Evolutionary conservation across 2,329 filamentous ascomycete species (phyloP).

Genomic region (Alternaria longipes): DNA sequence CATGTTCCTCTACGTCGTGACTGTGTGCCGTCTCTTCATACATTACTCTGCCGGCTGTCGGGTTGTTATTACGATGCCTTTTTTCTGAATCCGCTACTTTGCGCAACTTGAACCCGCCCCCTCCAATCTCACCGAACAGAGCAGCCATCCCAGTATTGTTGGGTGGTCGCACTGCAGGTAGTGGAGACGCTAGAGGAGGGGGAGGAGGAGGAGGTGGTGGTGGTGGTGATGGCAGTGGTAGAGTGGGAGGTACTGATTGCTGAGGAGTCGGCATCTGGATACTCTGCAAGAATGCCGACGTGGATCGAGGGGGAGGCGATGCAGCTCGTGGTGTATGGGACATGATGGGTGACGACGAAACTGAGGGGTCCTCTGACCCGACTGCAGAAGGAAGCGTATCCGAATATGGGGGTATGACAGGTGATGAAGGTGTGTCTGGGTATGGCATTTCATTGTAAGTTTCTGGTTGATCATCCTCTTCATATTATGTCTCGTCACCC

Average conservation of each 20-base stretch:
- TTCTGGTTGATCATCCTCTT: neutral
- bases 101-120: neutral
- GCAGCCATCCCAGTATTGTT: neutral
- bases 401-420: neutral
- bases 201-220: neutral
- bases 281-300: neutral
- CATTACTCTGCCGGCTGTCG: neutral
- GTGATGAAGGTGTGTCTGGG: neutral
- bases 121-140: conserved; percentile 7
- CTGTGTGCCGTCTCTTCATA: conserved; percentile 24
- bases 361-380: neutral
- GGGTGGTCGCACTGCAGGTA: neutral
- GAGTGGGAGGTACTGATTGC: neutral
- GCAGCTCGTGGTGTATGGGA: neutral
- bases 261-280: neutral
- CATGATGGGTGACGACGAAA: neutral
- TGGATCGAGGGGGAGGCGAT: neutral
- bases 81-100: conserved; percentile 8
- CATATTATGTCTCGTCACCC: neutral
- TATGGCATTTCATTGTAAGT: neutral
- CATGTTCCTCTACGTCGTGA: conserved; percentile 18
- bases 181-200: neutral
- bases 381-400: neutral
- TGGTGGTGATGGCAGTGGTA: neutral
- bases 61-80: neutral